Percentiles rank a stretch among this genome's conserved stretches.
Conservation (phyloP, 1,284 basidiomycete genomes). For the Athelia psychrophila region DNA sequence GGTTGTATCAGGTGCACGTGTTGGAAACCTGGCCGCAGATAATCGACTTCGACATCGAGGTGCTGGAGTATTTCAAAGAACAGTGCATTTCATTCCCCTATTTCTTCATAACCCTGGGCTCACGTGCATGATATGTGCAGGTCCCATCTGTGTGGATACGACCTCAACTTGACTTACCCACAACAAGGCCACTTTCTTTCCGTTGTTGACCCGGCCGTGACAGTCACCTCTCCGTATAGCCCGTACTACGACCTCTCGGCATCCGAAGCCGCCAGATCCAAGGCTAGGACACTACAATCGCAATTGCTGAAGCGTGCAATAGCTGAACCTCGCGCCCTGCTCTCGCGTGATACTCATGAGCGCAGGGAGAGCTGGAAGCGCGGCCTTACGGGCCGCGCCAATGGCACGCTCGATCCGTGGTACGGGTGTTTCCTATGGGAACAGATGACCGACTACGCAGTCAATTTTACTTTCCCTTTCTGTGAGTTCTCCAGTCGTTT, state of each 20-base stretch:
- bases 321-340: neutral
- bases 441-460: conserved; percentile 52
- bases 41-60: conserved; percentile 63
- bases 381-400: conserved; percentile 38
- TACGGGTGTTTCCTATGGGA: neutral
- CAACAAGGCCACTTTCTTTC: conserved; percentile 55
- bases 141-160: conserved; percentile 57
- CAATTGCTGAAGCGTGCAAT: neutral
- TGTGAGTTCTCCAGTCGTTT: conserved; percentile 36
- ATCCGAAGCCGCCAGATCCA: neutral
- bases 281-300: neutral
- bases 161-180: conserved; percentile 70
- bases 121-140: conserved; percentile 28
- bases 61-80: conserved; percentile 63
- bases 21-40: conserved; percentile 73
- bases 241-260: neutral
- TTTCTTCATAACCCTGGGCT: neutral
- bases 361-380: conserved; percentile 36
- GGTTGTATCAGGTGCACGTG: conserved; percentile 39
- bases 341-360: neutral
- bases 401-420: conserved; percentile 52
- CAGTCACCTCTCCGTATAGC: neutral
- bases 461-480: conserved; percentile 66
- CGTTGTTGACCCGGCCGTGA: conserved; percentile 14
- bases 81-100: conserved; percentile 44